Percentiles rank a stretch among this genome's conserved stretches.
These are phyloP conservation scores for Kalmusia sp. DNA, from an alignment of 2,329 filamentous ascomycete genomes.

Conservation along the genomic window DNA sequence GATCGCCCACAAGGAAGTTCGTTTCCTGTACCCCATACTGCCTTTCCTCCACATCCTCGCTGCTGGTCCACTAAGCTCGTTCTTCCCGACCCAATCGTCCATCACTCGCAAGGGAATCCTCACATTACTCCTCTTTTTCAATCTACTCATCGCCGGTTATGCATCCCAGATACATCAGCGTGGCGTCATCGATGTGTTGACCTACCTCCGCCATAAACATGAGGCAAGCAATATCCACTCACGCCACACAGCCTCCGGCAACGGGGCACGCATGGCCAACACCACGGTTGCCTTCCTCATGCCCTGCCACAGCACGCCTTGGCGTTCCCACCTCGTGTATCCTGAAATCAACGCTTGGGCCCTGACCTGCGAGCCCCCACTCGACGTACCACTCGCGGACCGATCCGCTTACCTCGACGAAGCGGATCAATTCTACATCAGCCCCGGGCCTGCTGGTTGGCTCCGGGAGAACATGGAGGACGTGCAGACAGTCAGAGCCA, in stretches of 20 bases:
- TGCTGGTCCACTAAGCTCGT: constrained; percentile 69
- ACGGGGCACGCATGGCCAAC: constrained; percentile 12
- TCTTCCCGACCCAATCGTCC: constrained; percentile 59
- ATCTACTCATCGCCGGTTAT: constrained; percentile 76
- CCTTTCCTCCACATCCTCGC: constrained; percentile 85
- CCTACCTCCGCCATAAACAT: constrained; percentile 78
- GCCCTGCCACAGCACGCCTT: constrained; percentile 95
- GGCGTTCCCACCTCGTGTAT: constrained; percentile 86
- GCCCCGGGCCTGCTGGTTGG: constrained; percentile 57
- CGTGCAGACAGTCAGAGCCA: constrained; percentile 25
- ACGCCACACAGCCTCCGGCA: constrained; percentile 70
- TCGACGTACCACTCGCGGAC: constrained; percentile 69
- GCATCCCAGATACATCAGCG: constrained; percentile 77
- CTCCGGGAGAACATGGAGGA: constrained; percentile 51
- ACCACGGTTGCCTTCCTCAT: constrained; percentile 80
- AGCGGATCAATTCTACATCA: constrained; percentile 85
- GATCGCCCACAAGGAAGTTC: constrained; percentile 94
- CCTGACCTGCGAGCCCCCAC: constrained; percentile 86
- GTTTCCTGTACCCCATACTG: constrained; percentile 93
- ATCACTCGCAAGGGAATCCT: constrained; percentile 59
- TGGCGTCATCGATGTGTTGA: constrained; percentile 76
- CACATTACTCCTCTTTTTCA: constrained; percentile 64
- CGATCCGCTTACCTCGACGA: constrained; percentile 81
- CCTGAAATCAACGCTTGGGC: constrained; percentile 80
- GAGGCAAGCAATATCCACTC: constrained; percentile 51